Evolutionary conservation across 23 red algal species (phyloP), one percentile per base, ranked within the genome.

Genomic region (Pyropia haitanensis): DNA sequence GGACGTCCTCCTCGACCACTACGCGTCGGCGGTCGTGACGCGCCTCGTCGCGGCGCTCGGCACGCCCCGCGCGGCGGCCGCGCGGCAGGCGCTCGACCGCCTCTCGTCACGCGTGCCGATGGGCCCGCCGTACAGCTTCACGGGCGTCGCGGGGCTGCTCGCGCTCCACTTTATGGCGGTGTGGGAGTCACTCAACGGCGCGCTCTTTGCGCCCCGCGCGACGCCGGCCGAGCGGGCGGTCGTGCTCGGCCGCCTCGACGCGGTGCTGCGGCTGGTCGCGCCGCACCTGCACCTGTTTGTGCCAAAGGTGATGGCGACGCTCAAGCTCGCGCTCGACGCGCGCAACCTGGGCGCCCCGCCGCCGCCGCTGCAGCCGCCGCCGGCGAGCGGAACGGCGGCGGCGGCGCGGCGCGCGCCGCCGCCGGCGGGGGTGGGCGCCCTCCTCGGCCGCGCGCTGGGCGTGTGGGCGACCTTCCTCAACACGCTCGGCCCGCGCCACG

Each of bases 281-380:
- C 58, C 59, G 8, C 59, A 80, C 46, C 75, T 96, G n/a, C 92
- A 96, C 58, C 39, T 96, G 30, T 96, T 86, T 27, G 75, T 96
- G 14, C 92, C 92, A 12, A 96, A 96, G 67, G 65, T 96, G n/a
- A 58, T 96, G 68, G 92, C 92, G 23, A 90, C 92, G 57, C 63
- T 96, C 57, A 96, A 96, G 65, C 69, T 88, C 50, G 92, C 83
- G 14, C 58, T 90, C 17, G 83, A 96, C 20, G 22, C 83, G 24
- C 49, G 52, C 24, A 65, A 26, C 17, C 32, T 31, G 23, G 60
- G 60, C 39, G 39, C 39, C 0, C 39, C 39, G 10, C 39, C 39
- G 39, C 39, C 39, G 8, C 39, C 2, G 10, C 39, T 9, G 39
- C 39, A 3, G 8, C 39, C 2, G 39, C 39, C 39, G 10, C 39